Base-by-base conservation (phyloP, 371 early-diverging fungal species). In the Antonospora locustae region DNA sequence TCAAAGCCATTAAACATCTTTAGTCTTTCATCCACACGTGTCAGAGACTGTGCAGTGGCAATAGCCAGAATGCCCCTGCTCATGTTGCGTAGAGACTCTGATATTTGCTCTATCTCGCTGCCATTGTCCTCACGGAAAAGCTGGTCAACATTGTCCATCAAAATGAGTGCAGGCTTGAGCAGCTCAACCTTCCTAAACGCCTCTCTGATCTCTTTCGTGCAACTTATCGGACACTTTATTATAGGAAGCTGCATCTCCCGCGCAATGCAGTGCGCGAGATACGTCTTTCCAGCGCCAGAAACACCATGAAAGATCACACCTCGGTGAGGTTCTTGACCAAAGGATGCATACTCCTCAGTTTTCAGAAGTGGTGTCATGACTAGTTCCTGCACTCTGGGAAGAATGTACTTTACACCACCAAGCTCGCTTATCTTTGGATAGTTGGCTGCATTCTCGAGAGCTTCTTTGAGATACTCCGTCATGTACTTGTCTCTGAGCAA, bases 211-310 rank as follows among this genome's bases (percentile, higher is more conserved):
- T 58, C 68, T 34, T 43, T 52, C 17, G 52, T 63, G 27, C 29
- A 47, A 22, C 57, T 62, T 19, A 58, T 24, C 9, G 39, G 38
- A 14, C 58, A 60, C 16, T 47, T 50, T 19, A 58, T 24, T 14
- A 70, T 44, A 20, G 65, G 65, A 2, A 73, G 41, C 24, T 56
- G 25, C 24, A 56, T 62, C 37, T 56, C 63, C 22, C 61, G 59
- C 38, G 63, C 56, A 14, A 66, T 64, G n/a, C 61, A 37, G 22
- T 65, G 20, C 9, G 66, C 36, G 49, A 73, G 38, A 40, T 53
- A 61, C 5, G 62, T 58, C 51, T 70, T 73, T 30, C 74, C 74
- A 48, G 61, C 61, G 25, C 74, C 74, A 36, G 43, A 37, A 24
- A 65, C 60, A 1, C 74, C 74, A 34, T 64, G 50, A 20, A 73